Evolutionary conservation across 2,329 filamentous ascomycete genomes (phyloP).

Genomic region (Penicillium glabrum): DNA sequence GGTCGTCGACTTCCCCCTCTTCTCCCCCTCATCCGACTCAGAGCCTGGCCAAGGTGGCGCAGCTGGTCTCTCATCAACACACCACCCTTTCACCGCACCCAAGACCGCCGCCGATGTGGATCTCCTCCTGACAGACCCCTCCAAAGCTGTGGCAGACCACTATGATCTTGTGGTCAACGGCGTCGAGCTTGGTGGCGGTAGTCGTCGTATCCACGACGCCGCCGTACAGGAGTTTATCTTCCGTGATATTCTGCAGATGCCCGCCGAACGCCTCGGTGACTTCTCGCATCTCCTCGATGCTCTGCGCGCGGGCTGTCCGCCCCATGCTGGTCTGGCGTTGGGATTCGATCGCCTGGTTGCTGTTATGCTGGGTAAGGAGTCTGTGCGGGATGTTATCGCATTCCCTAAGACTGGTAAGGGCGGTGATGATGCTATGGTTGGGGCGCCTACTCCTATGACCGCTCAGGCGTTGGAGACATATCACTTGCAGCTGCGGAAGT

Average conservation of each 20-base stretch:
- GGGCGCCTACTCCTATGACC: conserved; percentile 70
- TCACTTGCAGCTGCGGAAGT: conserved; percentile 49
- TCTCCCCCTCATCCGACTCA: conserved; percentile 67
- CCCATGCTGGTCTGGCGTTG: conserved; percentile 89
- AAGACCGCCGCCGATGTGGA: conserved; percentile 70
- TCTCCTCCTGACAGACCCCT: conserved; percentile 69
- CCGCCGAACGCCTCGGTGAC: conserved; percentile 67
- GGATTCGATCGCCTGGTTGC: conserved; percentile 88
- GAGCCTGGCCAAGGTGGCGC: conserved; percentile 78
- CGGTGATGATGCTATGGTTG: conserved; percentile 80
- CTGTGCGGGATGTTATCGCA: conserved; percentile 89
- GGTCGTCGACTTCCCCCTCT: conserved; percentile 90
- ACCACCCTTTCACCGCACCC: conserved; percentile 95
- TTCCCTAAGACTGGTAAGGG: conserved; percentile 94
- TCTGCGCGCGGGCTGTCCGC: conserved; percentile 81
- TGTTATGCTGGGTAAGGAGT: conserved; percentile 72
- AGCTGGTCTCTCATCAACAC: conserved; percentile 80
- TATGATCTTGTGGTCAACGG: conserved; percentile 97
- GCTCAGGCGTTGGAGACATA: conserved; percentile 60
- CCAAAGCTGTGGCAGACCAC: conserved; percentile 75
- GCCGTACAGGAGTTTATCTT: conserved; percentile 82
- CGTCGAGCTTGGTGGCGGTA: conserved; percentile 89
- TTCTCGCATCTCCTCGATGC: conserved; percentile 85
- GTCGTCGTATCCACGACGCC: conserved; percentile 84
- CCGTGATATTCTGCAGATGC: conserved; percentile 79